A percentile compares a stretch with the other conserved stretches of the same genome.
These are phyloP conservation scores for Venturia oleaginea DNA, from an alignment of 2,329 filamentous ascomycete genomes.

Conservation along the genomic window DNA sequence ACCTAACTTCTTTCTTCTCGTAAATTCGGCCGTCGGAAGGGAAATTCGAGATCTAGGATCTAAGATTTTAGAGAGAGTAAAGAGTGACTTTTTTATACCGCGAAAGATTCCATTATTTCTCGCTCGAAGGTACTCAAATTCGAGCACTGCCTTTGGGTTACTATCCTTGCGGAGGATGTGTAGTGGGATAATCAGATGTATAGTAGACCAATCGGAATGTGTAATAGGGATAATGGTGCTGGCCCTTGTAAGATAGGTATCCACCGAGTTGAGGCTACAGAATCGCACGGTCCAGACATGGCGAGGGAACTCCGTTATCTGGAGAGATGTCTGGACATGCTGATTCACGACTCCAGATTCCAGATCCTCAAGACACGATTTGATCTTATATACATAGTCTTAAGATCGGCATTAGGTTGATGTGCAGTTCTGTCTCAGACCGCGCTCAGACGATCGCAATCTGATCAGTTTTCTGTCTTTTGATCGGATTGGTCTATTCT, in stretches of 20 bases:
- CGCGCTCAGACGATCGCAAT: not conserved
- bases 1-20: too few species aligned
- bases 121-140: too few species aligned
- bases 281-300: not conserved
- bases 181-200: too few species aligned
- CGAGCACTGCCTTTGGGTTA: too few species aligned
- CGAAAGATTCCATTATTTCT: too few species aligned
- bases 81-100: too few species aligned
- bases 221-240: too few species aligned
- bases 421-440: not conserved
- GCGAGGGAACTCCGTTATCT: not conserved
- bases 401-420: not conserved
- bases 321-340: not conserved
- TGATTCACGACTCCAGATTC: not conserved
- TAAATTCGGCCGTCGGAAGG: too few species aligned
- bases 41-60: too few species aligned
- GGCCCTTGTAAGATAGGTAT: slow-evolving; percentile 3
- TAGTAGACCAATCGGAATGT: too few species aligned
- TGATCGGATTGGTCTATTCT: not conserved
- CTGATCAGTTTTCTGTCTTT: not conserved
- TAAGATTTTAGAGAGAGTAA: too few species aligned
- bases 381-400: not conserved
- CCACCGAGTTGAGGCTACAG: not conserved
- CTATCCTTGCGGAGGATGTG: too few species aligned
- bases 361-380: not conserved